Percentiles rank a stretch among this genome's conserved stretches.
Conservation (phyloP, 2,329 filamentous ascomycete genomes). For the Ploettnerulaceae sp. region DNA sequence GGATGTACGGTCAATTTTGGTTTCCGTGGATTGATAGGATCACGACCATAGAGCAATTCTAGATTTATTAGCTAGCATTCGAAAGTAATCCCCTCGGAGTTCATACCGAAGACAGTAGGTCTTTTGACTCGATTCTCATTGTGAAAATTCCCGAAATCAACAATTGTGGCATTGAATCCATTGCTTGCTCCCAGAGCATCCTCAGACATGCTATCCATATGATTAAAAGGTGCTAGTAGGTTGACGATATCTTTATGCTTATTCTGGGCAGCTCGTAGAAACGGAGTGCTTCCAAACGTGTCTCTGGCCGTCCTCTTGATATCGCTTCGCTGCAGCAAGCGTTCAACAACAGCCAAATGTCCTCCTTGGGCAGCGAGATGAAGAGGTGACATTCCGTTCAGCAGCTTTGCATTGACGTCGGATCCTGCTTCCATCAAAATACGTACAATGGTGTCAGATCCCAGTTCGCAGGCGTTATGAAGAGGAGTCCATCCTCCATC, state of each 20-base stretch:
- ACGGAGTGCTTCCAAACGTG: conserved; percentile 27
- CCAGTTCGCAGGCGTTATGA: conserved; percentile 26
- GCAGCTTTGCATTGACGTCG: conserved; percentile 27
- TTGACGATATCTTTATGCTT: conserved; percentile 25
- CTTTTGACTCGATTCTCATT: conserved; percentile 23
- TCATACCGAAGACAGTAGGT: conserved; percentile 20
- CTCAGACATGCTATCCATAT: conserved; percentile 22
- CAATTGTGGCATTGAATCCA: conserved; percentile 27
- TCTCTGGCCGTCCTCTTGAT: conserved; percentile 24
- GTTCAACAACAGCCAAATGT: conserved; percentile 22
- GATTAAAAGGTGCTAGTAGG: conserved; percentile 25
- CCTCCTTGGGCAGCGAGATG: conserved; percentile 27
- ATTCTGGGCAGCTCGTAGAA: conserved; percentile 25
- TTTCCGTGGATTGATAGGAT: conserved; percentile 24
- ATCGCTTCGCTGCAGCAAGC: conserved; percentile 17
- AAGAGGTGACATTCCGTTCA: conserved; percentile 26
- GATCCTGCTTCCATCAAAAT: conserved; percentile 20
- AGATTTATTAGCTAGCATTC: neutral
- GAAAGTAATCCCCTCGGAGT: neutral
- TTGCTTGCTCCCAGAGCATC: conserved; percentile 28
- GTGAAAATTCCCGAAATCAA: conserved; percentile 26
- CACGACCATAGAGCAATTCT: conserved; percentile 26
- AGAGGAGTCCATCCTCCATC: conserved; percentile 27
- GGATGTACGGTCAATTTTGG: conserved; percentile 23
- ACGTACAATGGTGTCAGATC: conserved; percentile 22